Conservation (phyloP, 2,329 filamentous ascomycete species). For the Rhinocladiella similis region DNA sequence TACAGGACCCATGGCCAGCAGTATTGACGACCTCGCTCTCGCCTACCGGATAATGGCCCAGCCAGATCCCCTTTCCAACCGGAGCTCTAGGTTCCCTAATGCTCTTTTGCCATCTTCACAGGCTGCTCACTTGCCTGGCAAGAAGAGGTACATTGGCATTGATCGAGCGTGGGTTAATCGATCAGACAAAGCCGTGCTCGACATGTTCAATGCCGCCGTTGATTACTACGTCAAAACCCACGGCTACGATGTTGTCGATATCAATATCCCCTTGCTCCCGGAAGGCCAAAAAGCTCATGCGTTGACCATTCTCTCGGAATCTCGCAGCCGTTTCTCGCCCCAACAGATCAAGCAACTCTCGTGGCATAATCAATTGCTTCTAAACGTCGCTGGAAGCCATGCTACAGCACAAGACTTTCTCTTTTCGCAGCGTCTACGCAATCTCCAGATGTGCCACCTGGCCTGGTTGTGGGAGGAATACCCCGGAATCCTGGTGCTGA, state of each 20-base stretch:
- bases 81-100: slow-evolving; percentile 52
- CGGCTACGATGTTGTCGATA: slow-evolving; percentile 46
- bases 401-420: slow-evolving; percentile 70
- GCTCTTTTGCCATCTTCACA: slow-evolving; percentile 43
- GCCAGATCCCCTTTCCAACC: slow-evolving; percentile 58
- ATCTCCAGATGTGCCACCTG: slow-evolving; percentile 76
- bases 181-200: slow-evolving; percentile 63
- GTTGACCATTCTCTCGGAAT: slow-evolving; percentile 74
- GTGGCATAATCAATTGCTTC: slow-evolving; percentile 51
- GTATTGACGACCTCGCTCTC: slow-evolving; percentile 73
- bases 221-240: slow-evolving; percentile 48
- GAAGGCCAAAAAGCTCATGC: slow-evolving; percentile 77
- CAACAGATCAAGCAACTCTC: slow-evolving; percentile 40
- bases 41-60: slow-evolving; percentile 79
- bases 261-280: slow-evolving; percentile 58
- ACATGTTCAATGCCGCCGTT: slow-evolving; percentile 63
- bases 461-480: slow-evolving; percentile 68
- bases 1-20: slow-evolving; percentile 73
- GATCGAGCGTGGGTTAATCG: slow-evolving; percentile 68
- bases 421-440: slow-evolving; percentile 70
- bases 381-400: slow-evolving; percentile 60
- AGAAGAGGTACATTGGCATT: slow-evolving; percentile 71
- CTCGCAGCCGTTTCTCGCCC: slow-evolving; percentile 52
- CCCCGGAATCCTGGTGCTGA: slow-evolving; percentile 75
- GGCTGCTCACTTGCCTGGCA: slow-evolving; percentile 28